phyloP scores from a whole-genome alignment of 2,329 filamentous ascomycete species.

The Aulographum hederae region DNA sequence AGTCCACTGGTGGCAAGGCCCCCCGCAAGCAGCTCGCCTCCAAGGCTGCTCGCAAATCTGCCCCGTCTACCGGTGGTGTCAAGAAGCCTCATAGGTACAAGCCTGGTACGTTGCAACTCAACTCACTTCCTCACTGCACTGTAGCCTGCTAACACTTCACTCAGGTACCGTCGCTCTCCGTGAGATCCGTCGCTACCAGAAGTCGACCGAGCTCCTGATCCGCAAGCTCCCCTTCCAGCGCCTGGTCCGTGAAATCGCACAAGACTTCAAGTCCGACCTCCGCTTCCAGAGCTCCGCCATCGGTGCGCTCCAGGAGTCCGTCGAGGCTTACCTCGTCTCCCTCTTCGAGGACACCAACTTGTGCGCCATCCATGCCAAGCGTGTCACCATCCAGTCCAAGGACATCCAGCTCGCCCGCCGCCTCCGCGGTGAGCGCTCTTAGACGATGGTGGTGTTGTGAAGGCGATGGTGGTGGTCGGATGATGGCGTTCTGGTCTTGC shows the following conservation, averaged over 20 bases:
- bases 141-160: slow-evolving; percentile 9
- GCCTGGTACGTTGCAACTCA: slow-evolving; percentile 20
- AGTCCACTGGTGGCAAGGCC: slow-evolving; percentile 59
- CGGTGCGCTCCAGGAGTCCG: slow-evolving; percentile 78
- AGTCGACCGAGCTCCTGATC: slow-evolving; percentile 72
- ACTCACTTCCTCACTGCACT: slow-evolving; percentile 6
- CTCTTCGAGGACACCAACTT: slow-evolving; percentile 95
- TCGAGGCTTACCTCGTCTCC: slow-evolving; percentile 91
- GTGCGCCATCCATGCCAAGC: slow-evolving; percentile 90
- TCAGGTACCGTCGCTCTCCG: slow-evolving; percentile 66
- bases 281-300: slow-evolving; percentile 96
- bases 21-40: slow-evolving; percentile 93
- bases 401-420: slow-evolving; percentile 77
- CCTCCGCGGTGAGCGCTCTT: slow-evolving; percentile 36
- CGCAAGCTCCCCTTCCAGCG: slow-evolving; percentile 65
- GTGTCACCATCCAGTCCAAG: slow-evolving; percentile 92
- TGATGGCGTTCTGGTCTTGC: too few species aligned
- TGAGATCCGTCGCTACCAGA: slow-evolving; percentile 85
- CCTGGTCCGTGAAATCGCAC: slow-evolving; percentile 60
- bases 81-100: slow-evolving; percentile 38
- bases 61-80: slow-evolving; percentile 72
- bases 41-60: slow-evolving; percentile 97
- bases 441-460: too few species aligned
- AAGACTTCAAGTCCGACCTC: slow-evolving; percentile 48
- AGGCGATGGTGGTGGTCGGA: too few species aligned